phyloP scores from a whole-genome alignment of 495 filamentous ascomycete genomes.

The Bacidia gigantensis region DNA sequence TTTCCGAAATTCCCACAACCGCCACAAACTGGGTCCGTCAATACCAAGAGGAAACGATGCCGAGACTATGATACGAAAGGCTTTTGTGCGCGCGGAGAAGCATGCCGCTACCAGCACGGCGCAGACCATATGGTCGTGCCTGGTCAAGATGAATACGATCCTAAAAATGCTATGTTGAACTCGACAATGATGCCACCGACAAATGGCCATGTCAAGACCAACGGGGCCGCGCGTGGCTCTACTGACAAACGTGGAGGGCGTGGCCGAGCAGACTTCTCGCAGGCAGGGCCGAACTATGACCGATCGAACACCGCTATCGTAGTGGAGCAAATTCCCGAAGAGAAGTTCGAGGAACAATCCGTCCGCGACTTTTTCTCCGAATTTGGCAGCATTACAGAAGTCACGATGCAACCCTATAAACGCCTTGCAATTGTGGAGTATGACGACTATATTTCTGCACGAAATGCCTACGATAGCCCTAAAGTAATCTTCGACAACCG shows the following conservation, averaged over 20 bases:
- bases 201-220: conserved; percentile 15
- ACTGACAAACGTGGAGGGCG: conserved; percentile 28
- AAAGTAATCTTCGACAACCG: conserved; percentile 94
- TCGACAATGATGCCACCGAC: conserved; percentile 10
- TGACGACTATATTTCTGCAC: conserved; percentile 55
- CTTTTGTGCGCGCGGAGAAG: conserved; percentile 62
- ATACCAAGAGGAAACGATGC: conserved; percentile 37
- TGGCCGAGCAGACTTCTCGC: conserved; percentile 57
- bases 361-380: conserved; percentile 73
- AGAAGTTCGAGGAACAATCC: conserved; percentile 59
- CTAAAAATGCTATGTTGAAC: conserved; percentile 46
- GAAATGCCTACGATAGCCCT: conserved; percentile 74
- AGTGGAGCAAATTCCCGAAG: conserved; percentile 83
- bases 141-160: conserved; percentile 65
- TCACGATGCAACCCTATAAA: conserved; percentile 66
- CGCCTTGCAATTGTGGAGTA: conserved; percentile 73
- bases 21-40: conserved; percentile 14
- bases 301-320: conserved; percentile 67
- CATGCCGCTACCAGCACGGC: conserved; percentile 78
- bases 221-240: conserved; percentile 21
- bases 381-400: conserved; percentile 62
- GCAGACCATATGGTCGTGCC: conserved; percentile 39
- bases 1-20: conserved; percentile 42
- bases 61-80: conserved; percentile 82
- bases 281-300: conserved; percentile 61